A percentile compares a stretch with the other conserved stretches of the same genome.
These are phyloP conservation scores for Lactarius trivialis DNA, from an alignment of 768 basidiomycete species.

Conservation along the genomic window DNA sequence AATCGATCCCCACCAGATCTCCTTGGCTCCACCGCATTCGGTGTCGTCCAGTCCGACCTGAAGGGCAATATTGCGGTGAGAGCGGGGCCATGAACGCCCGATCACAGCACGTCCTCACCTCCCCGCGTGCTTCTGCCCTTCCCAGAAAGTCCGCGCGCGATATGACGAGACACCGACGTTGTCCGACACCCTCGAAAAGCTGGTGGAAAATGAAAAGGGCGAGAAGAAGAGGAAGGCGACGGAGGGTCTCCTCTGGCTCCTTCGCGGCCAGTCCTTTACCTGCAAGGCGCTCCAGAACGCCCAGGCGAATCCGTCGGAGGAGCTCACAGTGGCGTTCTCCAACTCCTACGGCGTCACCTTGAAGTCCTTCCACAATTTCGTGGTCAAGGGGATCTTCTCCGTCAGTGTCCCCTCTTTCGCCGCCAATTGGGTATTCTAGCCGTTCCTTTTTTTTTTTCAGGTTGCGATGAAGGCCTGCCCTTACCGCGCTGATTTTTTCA, in stretches of 20 bases:
- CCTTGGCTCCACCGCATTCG: conserved; percentile 79
- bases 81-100: conserved; percentile 10
- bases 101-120: conserved; percentile 6
- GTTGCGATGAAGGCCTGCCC: conserved; percentile 65
- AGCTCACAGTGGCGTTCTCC: conserved; percentile 69
- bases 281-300: conserved; percentile 68
- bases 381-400: conserved; percentile 48
- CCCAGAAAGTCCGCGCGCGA: conserved; percentile 83
- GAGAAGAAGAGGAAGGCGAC: conserved; percentile 88
- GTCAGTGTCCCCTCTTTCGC: conserved; percentile 34
- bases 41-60: conserved; percentile 77
- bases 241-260: conserved; percentile 89
- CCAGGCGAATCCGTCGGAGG: conserved; percentile 53
- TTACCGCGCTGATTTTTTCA: conserved; percentile 51
- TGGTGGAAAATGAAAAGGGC: conserved; percentile 76
- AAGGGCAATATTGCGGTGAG: conserved; percentile 86
- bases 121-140: neutral
- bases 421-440: neutral
- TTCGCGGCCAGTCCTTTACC: conserved; percentile 88
- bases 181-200: conserved; percentile 74
- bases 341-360: conserved; percentile 77
- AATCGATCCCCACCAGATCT: conserved; percentile 47
- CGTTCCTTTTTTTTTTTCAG: conserved; percentile 28
- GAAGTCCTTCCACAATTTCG: conserved; percentile 80
- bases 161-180: conserved; percentile 58